Conservation (phyloP, 768 basidiomycete genomes). For the Pleurotus tuoliensis region DNA sequence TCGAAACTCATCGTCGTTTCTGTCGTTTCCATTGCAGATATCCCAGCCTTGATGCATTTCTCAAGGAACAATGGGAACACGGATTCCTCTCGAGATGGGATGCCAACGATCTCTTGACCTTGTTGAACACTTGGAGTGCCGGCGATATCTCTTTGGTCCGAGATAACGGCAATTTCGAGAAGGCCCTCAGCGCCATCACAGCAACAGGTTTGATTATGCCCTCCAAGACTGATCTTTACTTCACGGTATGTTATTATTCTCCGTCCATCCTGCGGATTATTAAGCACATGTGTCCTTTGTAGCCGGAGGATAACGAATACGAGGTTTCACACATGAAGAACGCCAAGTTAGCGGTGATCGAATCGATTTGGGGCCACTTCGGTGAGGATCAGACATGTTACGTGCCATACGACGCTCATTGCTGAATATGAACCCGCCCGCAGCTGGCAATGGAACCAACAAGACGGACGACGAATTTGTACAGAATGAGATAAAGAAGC, state of each 20-base stretch:
- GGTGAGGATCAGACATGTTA: conserved; percentile 26
- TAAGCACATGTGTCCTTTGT: background rate
- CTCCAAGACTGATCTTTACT: conserved; percentile 56
- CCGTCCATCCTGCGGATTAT: no score
- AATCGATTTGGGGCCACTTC: conserved; percentile 56
- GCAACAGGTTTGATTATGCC: conserved; percentile 57
- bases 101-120: conserved; percentile 49
- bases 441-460: conserved; percentile 43
- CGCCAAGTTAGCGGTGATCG: conserved; percentile 47
- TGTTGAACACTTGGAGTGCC: conserved; percentile 22
- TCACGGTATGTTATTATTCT: conserved; percentile 33
- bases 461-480: conserved; percentile 38
- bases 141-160: conserved; percentile 45
- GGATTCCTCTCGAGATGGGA: conserved; percentile 42
- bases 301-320: conserved; percentile 54
- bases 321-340: conserved; percentile 41
- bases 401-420: background rate
- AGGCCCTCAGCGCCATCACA: conserved; percentile 37
- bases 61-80: conserved; percentile 50
- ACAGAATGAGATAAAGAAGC: conserved; percentile 36
- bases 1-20: no score
- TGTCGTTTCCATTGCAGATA: conserved; percentile 25
- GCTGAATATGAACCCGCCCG: background rate
- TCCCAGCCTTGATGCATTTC: conserved; percentile 43
- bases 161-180: conserved; percentile 38